Percentiles rank a stretch among this genome's conserved stretches.
Conservation (phyloP, 2,329 filamentous ascomycete genomes). For the Phialocephala subalpina region DNA sequence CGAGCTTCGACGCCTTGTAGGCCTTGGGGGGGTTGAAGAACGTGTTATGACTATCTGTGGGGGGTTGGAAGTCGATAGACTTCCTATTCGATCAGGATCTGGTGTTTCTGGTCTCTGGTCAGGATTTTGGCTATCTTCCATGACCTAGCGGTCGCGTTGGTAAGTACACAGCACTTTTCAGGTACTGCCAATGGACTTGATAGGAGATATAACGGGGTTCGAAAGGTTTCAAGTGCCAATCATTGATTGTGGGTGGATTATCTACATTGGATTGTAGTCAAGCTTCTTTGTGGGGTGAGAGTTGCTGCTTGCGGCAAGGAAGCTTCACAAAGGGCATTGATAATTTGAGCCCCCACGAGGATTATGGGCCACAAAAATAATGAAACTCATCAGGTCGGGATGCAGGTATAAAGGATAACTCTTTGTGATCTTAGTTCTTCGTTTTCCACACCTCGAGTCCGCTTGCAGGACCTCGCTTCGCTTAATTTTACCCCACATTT, state of each 20-base stretch:
- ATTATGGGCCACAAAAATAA: not conserved
- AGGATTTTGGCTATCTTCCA: not conserved
- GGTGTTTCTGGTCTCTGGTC: not conserved
- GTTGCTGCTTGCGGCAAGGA: not conserved
- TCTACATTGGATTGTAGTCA: not conserved
- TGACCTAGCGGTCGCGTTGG: not conserved
- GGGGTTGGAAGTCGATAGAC: not conserved
- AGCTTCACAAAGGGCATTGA: not conserved
- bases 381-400: not conserved
- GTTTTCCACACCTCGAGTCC: not conserved
- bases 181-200: not conserved
- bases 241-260: not conserved
- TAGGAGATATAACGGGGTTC: not conserved
- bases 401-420: not conserved
- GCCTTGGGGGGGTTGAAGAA: not conserved
- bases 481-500: not conserved
- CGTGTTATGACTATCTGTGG: not conserved
- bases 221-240: not conserved
- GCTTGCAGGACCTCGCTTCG: not conserved
- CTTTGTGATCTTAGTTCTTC: constrained; percentile 1
- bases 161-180: not conserved
- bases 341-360: not conserved
- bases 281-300: not conserved
- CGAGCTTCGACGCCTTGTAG: not conserved
- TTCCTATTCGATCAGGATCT: not conserved